phyloP scores from a whole-genome alignment of 176 grass and related monocot species.

The Aegilops longissima region DNA sequence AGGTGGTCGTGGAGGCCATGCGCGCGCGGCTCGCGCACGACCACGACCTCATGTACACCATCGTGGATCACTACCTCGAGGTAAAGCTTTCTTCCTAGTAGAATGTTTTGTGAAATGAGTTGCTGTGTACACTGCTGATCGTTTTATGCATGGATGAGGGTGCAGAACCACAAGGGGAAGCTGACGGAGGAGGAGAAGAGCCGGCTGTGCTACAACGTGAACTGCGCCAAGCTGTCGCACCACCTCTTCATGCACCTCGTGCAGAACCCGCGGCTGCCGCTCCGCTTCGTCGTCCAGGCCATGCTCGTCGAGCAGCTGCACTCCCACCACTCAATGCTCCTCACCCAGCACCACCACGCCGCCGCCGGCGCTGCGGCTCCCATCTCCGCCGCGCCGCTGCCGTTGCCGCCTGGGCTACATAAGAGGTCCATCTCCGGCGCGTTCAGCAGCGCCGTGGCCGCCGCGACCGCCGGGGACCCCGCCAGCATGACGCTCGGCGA shows the following conservation, averaged over 20 bases:
- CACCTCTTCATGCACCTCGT: slow-evolving; percentile 84
- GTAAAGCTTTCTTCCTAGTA: slow-evolving; percentile 14
- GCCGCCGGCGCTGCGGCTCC: background rate
- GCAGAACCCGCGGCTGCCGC: slow-evolving; percentile 90
- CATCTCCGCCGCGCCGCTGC: background rate
- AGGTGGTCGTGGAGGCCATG: slow-evolving; percentile 57
- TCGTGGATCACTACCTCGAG: slow-evolving; percentile 77
- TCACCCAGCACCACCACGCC: slow-evolving; percentile 9
- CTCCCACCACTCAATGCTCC: slow-evolving; percentile 74
- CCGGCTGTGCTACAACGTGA: slow-evolving; percentile 78
- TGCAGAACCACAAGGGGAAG: slow-evolving; percentile 75
- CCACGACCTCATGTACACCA: slow-evolving; percentile 83
- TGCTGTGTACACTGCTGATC: background rate
- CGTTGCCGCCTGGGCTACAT: background rate
- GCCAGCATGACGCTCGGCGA: slow-evolving; percentile 64
- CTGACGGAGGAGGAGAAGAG: slow-evolving; percentile 83
- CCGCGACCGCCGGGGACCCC: background rate
- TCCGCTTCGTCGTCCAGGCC: slow-evolving; percentile 98
- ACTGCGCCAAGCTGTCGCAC: slow-evolving; percentile 81
- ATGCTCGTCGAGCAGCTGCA: slow-evolving; percentile 97
- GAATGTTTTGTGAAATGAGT: background rate
- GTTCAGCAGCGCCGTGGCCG: slow-evolving; percentile 9
- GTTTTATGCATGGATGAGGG: background rate
- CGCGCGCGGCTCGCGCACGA: slow-evolving; percentile 56
- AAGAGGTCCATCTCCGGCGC: slow-evolving; percentile 24